A percentile compares a stretch with the other conserved stretches of the same genome.
These are phyloP conservation scores for Wickerhamiella occidentalis DNA, from an alignment of 805 yeast genomes.

Conservation along the genomic window DNA sequence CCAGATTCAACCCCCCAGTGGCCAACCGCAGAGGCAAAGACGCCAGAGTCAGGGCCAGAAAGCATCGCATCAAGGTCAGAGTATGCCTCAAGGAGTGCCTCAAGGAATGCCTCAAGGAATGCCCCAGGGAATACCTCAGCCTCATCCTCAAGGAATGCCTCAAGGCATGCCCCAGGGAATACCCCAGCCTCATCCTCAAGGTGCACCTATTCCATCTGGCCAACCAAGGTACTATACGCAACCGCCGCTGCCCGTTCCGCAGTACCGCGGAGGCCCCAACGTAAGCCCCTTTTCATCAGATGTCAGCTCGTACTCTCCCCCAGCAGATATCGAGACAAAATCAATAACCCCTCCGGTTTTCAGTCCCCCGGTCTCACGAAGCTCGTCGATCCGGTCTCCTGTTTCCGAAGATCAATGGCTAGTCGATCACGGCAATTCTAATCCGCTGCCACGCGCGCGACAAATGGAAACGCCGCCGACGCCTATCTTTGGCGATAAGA, in stretches of 20 bases:
- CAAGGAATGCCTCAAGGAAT: no score
- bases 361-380: slow-evolving; percentile 7
- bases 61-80: not conserved
- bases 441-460: slow-evolving; percentile 9
- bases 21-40: not conserved
- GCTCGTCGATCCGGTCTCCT: slow-evolving; percentile 10
- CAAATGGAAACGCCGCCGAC: slow-evolving; percentile 10
- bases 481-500: slow-evolving; percentile 6
- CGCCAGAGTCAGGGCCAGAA: not conserved
- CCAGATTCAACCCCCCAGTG: not conserved
- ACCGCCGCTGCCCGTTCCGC: not conserved
- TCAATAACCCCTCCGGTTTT: slow-evolving; percentile 8
- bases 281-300: not conserved
- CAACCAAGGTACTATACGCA: not conserved
- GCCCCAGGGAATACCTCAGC: not conserved
- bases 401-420: slow-evolving; percentile 6
- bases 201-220: no score
- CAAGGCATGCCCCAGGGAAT: not conserved
- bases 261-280: not conserved
- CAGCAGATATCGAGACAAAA: slow-evolving; percentile 4
- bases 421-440: not conserved
- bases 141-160: not conserved
- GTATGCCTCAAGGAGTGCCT: not conserved
- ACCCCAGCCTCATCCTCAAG: not conserved
- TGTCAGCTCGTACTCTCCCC: slow-evolving; percentile 1